Evolutionary conservation across 306 rosid species (phyloP).

Genomic region (Vigna unguiculata): DNA sequence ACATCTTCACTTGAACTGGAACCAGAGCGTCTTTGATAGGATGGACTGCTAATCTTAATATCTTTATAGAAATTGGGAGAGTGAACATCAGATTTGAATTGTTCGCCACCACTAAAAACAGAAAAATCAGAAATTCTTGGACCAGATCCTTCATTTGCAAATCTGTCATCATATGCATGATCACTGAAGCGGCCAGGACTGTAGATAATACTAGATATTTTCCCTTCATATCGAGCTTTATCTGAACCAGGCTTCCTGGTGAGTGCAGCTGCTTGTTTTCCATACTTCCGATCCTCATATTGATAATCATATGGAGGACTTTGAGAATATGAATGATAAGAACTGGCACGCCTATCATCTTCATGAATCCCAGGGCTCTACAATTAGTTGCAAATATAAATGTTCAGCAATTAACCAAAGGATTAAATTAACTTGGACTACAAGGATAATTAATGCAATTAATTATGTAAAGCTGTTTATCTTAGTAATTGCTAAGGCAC

Average conservation of each 20-base stretch:
- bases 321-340: conserved; percentile 96
- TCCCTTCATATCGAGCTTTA: conserved; percentile 79
- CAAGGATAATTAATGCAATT: conserved; percentile 23
- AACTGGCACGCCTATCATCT: conserved; percentile 93
- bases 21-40: conserved; percentile 51
- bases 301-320: conserved; percentile 99
- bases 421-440: conserved; percentile 1
- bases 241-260: conserved; percentile 95
- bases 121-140: conserved; percentile 83
- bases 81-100: conserved; percentile 67
- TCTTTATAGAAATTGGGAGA: conserved; percentile 74
- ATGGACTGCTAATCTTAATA: conserved; percentile 63
- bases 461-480: conserved; percentile 2
- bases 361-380: conserved; percentile 70
- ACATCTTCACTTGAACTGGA: conserved; percentile 64
- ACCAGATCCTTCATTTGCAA: conserved; percentile 78
- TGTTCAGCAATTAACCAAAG: conserved; percentile 41
- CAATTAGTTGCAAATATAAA: conserved; percentile 38
- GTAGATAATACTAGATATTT: conserved; percentile 66
- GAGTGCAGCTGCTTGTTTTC: conserved; percentile 71
- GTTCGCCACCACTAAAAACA: conserved; percentile 73
- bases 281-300: conserved; percentile 91
- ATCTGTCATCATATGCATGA: conserved; percentile 68
- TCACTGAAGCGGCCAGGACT: conserved; percentile 84
- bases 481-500: conserved; percentile 9